These are phyloP conservation scores for Dryas drummondii DNA, from an alignment of 306 rosid species.

Conservation along the genomic window DNA sequence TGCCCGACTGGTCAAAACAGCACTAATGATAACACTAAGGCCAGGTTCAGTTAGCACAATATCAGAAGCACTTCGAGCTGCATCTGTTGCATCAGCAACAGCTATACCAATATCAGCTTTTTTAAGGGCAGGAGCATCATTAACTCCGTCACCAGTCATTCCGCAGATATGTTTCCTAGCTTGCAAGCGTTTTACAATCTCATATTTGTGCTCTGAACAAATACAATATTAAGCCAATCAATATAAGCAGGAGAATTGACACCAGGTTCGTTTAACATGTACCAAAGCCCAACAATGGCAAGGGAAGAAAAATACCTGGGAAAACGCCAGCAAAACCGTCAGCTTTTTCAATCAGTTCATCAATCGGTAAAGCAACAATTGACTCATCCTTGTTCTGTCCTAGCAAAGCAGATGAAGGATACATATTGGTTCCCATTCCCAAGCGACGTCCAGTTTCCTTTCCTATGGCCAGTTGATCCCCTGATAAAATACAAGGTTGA, in stretches of 20 bases:
- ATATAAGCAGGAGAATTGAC: conserved; percentile 15
- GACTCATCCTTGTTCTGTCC: conserved; percentile 96
- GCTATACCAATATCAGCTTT: conserved; percentile 99
- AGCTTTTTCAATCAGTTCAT: conserved; percentile 92
- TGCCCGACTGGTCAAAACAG: conserved; percentile 96
- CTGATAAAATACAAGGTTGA: conserved; percentile 40
- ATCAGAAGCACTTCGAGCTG: conserved; percentile 99
- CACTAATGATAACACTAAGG: conserved; percentile 93
- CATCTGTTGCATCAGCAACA: conserved; percentile 99
- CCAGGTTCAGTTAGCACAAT: conserved; percentile 98
- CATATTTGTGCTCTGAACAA: conserved; percentile 88
- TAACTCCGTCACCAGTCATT: conserved; percentile 98
- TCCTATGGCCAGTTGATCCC: conserved; percentile 97
- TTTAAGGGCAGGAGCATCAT: conserved; percentile 98
- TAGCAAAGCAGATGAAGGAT: conserved; percentile 94
- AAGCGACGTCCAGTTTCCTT: conserved; percentile 99
- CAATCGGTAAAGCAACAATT: conserved; percentile 82
- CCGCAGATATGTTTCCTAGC: conserved; percentile 98
- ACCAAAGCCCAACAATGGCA: neutral
- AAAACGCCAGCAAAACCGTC: conserved; percentile 99
- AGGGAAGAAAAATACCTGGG: conserved; percentile 60
- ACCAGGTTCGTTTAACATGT: neutral
- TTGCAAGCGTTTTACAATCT: conserved; percentile 98
- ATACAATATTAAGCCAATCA: conserved; percentile 26
- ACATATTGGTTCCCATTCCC: conserved; percentile 99